Evolutionary conservation across 2,329 filamentous ascomycete genomes (phyloP).

Genomic region (Coniochaeta ligniaria): DNA sequence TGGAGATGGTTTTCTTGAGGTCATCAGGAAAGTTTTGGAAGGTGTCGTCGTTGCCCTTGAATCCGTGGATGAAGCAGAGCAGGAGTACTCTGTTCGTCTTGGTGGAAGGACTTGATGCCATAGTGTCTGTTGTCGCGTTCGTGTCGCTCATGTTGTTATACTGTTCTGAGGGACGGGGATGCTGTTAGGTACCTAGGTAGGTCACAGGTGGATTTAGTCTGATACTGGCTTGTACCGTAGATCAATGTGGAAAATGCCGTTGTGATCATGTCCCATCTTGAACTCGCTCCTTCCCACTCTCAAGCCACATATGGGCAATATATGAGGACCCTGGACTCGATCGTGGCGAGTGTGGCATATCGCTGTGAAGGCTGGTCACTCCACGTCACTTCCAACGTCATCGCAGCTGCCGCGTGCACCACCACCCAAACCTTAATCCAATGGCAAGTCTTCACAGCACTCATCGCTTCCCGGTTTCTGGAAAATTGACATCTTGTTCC

Average conservation of each 20-base stretch:
- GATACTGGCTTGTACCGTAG: too few species aligned
- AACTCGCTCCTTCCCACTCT: not conserved
- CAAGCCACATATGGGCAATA: not conserved
- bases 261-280: not conserved
- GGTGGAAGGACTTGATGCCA: not conserved
- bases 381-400: constrained; percentile 1
- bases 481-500: too few species aligned
- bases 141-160: not conserved
- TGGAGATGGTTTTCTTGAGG: constrained; percentile 49
- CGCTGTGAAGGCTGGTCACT: too few species aligned
- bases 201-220: not conserved
- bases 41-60: constrained; percentile 66
- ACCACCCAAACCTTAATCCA: not conserved
- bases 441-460: not conserved
- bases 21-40: constrained; percentile 62
- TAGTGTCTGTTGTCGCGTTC: not conserved
- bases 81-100: constrained; percentile 45
- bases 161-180: not conserved
- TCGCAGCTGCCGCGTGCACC: not conserved
- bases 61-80: constrained; percentile 69
- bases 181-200: not conserved
- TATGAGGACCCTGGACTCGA: not conserved
- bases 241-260: too few species aligned
- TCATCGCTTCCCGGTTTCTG: not conserved
- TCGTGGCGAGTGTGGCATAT: not conserved